Evolutionary conservation across 2,329 filamentous ascomycete genomes (phyloP), one percentile per base, ranked within the genome.

Genomic region (Chrysosporium queenslandicum): DNA sequence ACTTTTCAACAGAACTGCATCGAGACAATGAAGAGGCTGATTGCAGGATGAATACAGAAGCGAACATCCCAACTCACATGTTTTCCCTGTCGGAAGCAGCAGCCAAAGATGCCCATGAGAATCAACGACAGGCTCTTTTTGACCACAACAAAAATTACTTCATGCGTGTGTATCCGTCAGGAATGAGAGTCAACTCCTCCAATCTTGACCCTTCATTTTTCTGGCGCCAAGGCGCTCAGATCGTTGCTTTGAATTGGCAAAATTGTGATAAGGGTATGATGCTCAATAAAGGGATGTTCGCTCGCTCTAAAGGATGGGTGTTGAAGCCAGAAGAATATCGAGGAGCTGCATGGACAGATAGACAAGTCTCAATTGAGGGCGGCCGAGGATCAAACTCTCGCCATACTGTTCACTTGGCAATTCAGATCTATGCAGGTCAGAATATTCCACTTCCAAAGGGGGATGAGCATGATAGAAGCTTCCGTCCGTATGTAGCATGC

Each of bases 171-270:
- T 96, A 94, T 61, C 91, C 90, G 0, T 88, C 86, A 32, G 87
- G 87, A 1, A 76, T 89, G 53, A 81, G 90, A 5, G 82, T 96
- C 49, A 77, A 80, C 55, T 94, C 87, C 0, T 92, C 87, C 0
- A 97, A 96, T 64, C 75, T 94, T 11, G 87, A 95, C 59, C 89
- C 91, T 3, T 79, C 82, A 0, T 77, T 84, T 2, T 92, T 90
- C 68, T 96, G 90, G 90, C 79, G 87, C 29, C 83, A 87, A 58
- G 90, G 90, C 12, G 84, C 94, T 2, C 90, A 96, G 68, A 84
- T 96, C 60, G 88, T 94, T 1, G 90, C 90, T 0, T 74, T 97
- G 55, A 96, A 96, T 70, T 97, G 90, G 87, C 90, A 97, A 68
- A 84, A 83, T 56, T 83, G 86, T 67, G 89, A 96, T 62, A 85